A percentile compares a stretch with the other conserved stretches of the same genome.
Evolutionary conservation across 2,329 filamentous ascomycete genomes (phyloP).

Genomic region (Ophiocordyceps camponoti-leonardi): DNA sequence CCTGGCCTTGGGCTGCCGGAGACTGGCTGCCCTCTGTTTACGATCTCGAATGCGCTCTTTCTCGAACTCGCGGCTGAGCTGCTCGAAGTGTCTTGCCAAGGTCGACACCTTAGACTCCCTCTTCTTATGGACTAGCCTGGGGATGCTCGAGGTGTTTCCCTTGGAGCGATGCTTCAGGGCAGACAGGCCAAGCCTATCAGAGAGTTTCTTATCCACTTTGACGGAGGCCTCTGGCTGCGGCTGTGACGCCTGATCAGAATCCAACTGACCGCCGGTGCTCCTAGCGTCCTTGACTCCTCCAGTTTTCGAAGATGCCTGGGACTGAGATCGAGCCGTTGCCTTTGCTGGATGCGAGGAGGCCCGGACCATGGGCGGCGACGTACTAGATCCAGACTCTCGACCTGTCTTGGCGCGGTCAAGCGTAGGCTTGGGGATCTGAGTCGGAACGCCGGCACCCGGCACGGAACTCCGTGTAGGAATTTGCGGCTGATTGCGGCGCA

Average conservation of each 20-base stretch:
- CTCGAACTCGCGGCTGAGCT: constrained; percentile 89
- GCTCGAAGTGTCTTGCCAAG: constrained; percentile 91
- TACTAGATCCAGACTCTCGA: constrained; percentile 25
- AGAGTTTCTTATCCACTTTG: constrained; percentile 57
- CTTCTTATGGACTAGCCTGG: constrained; percentile 64
- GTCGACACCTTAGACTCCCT: constrained; percentile 69
- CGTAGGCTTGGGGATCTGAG: constrained; percentile 9
- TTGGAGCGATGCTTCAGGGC: constrained; percentile 45
- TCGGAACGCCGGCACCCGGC: neutral
- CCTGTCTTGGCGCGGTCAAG: constrained; percentile 18
- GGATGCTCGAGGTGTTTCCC: constrained; percentile 58
- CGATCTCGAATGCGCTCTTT: constrained; percentile 81
- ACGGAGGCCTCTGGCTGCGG: constrained; percentile 18
- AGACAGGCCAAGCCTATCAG: constrained; percentile 51
- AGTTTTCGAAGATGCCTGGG: constrained; percentile 22
- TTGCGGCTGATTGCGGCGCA: constrained; percentile 28
- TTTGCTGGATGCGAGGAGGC: constrained; percentile 34
- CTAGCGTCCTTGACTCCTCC: constrained; percentile 17
- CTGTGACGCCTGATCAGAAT: constrained; percentile 3
- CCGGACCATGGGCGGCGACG: constrained; percentile 35
- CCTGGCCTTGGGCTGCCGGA: constrained; percentile 59
- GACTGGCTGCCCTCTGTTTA: constrained; percentile 62
- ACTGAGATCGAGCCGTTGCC: constrained; percentile 26
- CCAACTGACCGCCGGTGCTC: constrained; percentile 7
- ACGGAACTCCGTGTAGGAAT: constrained; percentile 9